A percentile compares a stretch with the other conserved stretches of the same genome.
phyloP scores from a whole-genome alignment of 1,284 basidiomycete genomes.

The Tausonia pullulans region DNA sequence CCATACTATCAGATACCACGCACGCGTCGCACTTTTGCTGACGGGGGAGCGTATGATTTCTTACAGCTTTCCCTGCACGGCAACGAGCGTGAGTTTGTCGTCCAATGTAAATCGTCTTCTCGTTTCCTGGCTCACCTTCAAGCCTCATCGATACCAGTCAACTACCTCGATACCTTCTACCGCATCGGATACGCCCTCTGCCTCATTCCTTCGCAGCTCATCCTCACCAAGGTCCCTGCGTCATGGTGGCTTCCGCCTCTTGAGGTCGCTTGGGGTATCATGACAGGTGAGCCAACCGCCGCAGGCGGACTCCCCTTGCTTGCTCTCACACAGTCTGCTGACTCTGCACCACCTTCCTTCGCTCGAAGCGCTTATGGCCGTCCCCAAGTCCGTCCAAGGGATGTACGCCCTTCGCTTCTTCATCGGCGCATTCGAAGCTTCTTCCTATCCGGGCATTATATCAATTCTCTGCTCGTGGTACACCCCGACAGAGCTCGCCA shows the following conservation, averaged over 20 bases:
- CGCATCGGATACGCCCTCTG: constrained; percentile 13
- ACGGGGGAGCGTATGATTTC: background rate
- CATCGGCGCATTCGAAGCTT: constrained; percentile 19
- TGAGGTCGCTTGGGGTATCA: constrained; percentile 20
- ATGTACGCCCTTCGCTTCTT: constrained; percentile 28
- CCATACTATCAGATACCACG: background rate
- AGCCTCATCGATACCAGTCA: background rate
- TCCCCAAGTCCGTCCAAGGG: constrained; percentile 7
- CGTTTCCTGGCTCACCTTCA: background rate
- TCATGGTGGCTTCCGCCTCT: constrained; percentile 19
- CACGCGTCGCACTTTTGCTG: background rate
- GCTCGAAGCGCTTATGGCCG: constrained; percentile 17
- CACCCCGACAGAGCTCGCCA: constrained; percentile 19
- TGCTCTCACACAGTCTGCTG: background rate
- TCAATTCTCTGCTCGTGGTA: constrained; percentile 16
- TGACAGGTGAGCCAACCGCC: constrained; percentile 5
- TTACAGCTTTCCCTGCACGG: constrained; percentile 11
- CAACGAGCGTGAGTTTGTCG: constrained; percentile 8
- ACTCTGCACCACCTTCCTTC: background rate
- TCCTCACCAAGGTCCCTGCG: constrained; percentile 19
- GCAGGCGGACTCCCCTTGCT: constrained; percentile 12
- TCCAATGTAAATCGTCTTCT: background rate
- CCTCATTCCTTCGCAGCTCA: constrained; percentile 22
- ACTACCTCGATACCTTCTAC: constrained; percentile 17
- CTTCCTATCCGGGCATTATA: constrained; percentile 10